Base-by-base conservation (phyloP, 768 basidiomycete species). In the Amanita pallidorosea region DNA sequence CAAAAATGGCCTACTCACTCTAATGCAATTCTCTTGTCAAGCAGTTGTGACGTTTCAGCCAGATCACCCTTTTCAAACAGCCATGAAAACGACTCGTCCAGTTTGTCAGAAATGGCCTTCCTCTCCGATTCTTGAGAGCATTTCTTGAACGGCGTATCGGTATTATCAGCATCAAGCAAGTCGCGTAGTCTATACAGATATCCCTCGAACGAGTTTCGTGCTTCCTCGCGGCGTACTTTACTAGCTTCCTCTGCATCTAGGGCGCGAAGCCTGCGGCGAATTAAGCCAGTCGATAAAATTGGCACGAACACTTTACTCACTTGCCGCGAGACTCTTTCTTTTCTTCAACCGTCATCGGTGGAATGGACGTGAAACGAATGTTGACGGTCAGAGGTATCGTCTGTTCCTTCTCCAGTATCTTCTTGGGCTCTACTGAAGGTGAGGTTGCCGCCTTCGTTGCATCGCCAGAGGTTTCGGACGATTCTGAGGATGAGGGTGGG, bases 151-250 rank as follows among this genome's bases (percentile, higher is more conserved):
- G 90, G 87, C 6, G 83, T 79, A 7, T 80, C 75, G 4, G 67
- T 58, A 56, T 79, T 77, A 9, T 79, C 76, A 35, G 85, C 81
- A 27, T 79, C 75, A 27, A 97, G 70, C 8, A 95, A 72, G 60
- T 92, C 92, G 18, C 89, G 83, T 31, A 96, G 67, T 53, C 84
- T 79, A 70, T 99, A 99, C n/a, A 98, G 67, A 62, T 96, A 96
- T 29, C 85, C 80, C 65, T 99, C 96, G 47, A 99, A 79, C 22
- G 77, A 73, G 66, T 99, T 99, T 27, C 85, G 76, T 2, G 91
- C 90, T 63, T 98, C 96, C 59, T 94, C 94, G 29, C 82, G 82
- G 48, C 80, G 79, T 29, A 72, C 74, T 63, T 89, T 91, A 15
- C 81, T 76, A 2, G 73, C 69, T 68, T 98, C 94, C 49, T 85